phyloP scores from a whole-genome alignment of 2,329 filamentous ascomycete genomes.

The Fusarium virguliforme region DNA sequence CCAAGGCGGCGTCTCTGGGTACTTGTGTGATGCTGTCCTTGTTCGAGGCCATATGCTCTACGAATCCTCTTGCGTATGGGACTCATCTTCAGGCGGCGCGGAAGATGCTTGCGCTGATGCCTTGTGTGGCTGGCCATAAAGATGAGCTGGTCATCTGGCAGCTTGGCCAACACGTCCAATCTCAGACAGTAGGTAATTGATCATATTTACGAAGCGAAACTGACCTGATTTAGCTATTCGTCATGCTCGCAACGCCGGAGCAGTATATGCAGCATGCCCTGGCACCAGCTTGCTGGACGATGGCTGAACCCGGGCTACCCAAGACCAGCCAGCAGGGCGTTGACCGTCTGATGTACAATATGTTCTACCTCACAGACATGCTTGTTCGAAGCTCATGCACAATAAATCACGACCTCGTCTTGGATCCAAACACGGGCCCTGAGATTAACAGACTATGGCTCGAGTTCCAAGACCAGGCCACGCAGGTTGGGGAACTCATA shows the following conservation, averaged over 20 bases:
- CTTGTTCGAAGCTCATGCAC: neutral
- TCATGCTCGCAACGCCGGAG: constrained; percentile 5
- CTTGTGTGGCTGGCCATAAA: neutral
- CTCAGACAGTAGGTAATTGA: neutral
- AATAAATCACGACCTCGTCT: rapidly evolving
- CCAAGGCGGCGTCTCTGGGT: constrained; percentile 3
- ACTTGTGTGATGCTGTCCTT: constrained; percentile 2
- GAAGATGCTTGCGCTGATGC: constrained; percentile 1
- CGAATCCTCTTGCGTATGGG: neutral
- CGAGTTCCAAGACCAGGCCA: neutral
- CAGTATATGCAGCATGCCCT: neutral
- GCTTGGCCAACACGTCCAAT: constrained; percentile 1
- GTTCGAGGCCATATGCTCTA: neutral
- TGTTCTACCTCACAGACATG: neutral
- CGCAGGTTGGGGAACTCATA: neutral
- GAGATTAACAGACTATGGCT: neutral
- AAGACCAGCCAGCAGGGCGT: neutral
- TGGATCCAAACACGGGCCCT: neutral
- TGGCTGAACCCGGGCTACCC: neutral
- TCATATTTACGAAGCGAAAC: neutral
- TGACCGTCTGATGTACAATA: neutral
- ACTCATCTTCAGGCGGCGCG: constrained; percentile 1
- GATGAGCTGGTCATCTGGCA: constrained; percentile 3
- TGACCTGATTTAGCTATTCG: neutral
- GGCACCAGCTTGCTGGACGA: neutral